phyloP scores from a whole-genome alignment of 768 basidiomycete species.

The Pleurotus platypus region DNA sequence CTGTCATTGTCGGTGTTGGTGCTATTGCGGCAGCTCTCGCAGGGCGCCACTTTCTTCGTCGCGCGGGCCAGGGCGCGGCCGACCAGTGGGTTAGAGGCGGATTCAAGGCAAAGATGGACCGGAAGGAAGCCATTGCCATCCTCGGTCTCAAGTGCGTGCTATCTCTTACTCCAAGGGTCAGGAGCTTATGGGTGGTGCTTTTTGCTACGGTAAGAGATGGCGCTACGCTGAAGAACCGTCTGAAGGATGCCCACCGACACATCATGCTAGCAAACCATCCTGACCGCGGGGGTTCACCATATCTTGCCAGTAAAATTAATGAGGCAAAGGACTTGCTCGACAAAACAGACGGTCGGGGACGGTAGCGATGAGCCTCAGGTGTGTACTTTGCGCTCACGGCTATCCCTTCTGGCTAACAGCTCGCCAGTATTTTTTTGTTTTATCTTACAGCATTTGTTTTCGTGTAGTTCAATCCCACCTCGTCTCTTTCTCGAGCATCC shows the following conservation, averaged over 20 bases:
- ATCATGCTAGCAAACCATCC: constrained; percentile 99
- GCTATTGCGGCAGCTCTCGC: constrained; percentile 74
- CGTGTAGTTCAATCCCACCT: constrained; percentile 5
- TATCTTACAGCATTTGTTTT: constrained; percentile 7
- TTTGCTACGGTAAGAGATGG: constrained; percentile 59
- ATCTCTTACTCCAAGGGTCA: background rate
- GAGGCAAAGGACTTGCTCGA: constrained; percentile 95
- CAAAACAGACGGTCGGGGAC: constrained; percentile 58
- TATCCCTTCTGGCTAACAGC: background rate
- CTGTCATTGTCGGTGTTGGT: constrained; percentile 71
- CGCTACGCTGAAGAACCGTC: constrained; percentile 61
- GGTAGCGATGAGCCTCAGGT: constrained; percentile 17
- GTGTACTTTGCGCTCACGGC: background rate
- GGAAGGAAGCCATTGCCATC: constrained; percentile 87
- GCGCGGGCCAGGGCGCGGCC: constrained; percentile 55
- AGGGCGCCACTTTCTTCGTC: constrained; percentile 67
- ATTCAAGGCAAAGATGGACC: constrained; percentile 95
- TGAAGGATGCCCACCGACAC: constrained; percentile 94
- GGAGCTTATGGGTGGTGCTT: no score
- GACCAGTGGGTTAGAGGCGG: constrained; percentile 92
- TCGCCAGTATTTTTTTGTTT: background rate
- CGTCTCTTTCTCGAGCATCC: background rate
- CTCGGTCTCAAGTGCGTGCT: constrained; percentile 84
- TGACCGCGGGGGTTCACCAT: constrained; percentile 97
- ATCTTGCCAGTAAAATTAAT: constrained; percentile 97